phyloP scores from a whole-genome alignment of 2,329 filamentous ascomycete species.

The Hypoxylon sp. region DNA sequence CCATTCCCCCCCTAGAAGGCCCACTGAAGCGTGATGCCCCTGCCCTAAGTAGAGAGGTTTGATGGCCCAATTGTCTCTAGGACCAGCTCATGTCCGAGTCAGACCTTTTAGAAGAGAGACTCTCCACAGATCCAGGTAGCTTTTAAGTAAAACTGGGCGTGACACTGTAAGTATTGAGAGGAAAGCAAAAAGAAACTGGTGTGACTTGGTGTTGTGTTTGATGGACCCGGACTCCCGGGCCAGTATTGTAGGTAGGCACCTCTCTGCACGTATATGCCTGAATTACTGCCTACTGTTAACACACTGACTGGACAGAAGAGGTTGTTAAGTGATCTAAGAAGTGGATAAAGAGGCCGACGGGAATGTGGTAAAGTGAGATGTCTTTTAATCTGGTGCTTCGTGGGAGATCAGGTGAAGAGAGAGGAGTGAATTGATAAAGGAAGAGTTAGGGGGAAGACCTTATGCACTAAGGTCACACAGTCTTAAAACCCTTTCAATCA shows the following conservation, averaged over 20 bases:
- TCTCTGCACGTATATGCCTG: neutral
- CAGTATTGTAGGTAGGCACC: neutral
- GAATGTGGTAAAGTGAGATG: neutral
- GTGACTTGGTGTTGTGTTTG: neutral
- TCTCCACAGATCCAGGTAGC: neutral
- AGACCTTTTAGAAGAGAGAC: neutral
- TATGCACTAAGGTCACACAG: neutral
- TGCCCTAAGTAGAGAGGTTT: neutral
- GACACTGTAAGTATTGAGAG: neutral
- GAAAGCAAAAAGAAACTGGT: neutral
- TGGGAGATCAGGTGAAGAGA: neutral
- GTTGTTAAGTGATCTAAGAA: neutral
- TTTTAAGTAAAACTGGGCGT: conserved; percentile 10
- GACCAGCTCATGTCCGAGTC: neutral
- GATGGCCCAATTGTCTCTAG: neutral
- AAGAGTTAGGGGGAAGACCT: neutral
- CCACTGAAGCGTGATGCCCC: neutral
- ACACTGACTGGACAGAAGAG: neutral
- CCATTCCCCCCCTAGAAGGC: no score
- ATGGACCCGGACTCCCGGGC: neutral
- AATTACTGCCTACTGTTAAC: neutral
- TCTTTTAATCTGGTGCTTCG: no score
- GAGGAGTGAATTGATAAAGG: neutral
- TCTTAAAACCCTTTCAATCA: neutral
- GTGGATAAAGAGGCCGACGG: neutral